phyloP scores from a whole-genome alignment of 495 filamentous ascomycete species.

The Aspergillus wentii region DNA sequence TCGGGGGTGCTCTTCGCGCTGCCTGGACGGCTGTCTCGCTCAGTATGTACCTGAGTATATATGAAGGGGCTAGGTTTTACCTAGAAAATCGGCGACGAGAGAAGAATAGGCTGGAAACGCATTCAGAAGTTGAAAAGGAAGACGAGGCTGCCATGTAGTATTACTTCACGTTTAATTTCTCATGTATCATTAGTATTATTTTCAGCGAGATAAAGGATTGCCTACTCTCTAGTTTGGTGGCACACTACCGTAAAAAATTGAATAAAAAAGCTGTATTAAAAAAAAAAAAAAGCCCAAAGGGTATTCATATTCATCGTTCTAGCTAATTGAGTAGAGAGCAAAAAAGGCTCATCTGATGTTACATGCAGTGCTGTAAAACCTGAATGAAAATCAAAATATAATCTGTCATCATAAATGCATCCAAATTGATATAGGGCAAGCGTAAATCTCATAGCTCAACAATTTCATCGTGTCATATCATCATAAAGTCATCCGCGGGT shows the following conservation, averaged over 20 bases:
- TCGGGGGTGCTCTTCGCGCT: conserved; percentile 69
- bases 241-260: no score
- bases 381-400: neutral
- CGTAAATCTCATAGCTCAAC: conserved; percentile 1
- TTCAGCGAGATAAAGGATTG: no score
- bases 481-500: conserved; percentile 8
- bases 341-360: conserved; percentile 6
- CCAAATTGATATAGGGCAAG: neutral
- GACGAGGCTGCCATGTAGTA: conserved; percentile 6
- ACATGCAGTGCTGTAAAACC: neutral
- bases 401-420: neutral
- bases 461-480: conserved; percentile 13
- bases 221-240: no score
- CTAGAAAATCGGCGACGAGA: conserved; percentile 44
- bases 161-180: no score
- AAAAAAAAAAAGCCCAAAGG: no score
- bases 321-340: no score
- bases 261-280: no score
- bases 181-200: no score
- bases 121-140: neutral
- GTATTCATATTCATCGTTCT: no score
- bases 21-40: conserved; percentile 77
- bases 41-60: conserved; percentile 80
- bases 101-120: conserved; percentile 6
- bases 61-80: conserved; percentile 73